Evolutionary conservation across 768 basidiomycete genomes (phyloP).

Genomic region (Phylloporus arenicola): DNA sequence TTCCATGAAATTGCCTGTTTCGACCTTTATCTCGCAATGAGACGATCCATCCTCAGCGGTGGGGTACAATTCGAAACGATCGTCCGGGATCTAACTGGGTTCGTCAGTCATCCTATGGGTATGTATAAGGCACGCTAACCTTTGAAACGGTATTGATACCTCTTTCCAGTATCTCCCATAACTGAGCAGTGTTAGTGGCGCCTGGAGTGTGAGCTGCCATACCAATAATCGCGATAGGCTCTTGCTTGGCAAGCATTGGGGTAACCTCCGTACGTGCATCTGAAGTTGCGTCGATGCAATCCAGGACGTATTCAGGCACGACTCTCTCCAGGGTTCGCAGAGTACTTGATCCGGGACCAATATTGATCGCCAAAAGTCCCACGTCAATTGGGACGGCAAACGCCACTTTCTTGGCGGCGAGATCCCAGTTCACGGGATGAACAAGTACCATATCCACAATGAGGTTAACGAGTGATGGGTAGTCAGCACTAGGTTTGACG

Average conservation of each 20-base stretch:
- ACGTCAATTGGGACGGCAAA: constrained; percentile 8
- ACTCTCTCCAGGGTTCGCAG: constrained; percentile 36
- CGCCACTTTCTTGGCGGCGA: constrained; percentile 31
- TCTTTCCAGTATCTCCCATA: constrained; percentile 57
- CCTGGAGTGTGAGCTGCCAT: constrained; percentile 59
- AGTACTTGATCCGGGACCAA: constrained; percentile 44
- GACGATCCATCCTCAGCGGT: constrained; percentile 16
- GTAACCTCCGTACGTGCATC: constrained; percentile 4
- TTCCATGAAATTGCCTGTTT: constrained; percentile 60
- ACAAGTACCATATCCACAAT: constrained; percentile 40
- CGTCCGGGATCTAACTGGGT: constrained; percentile 48
- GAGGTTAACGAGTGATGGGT: constrained; percentile 33
- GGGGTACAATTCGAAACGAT: constrained; percentile 50
- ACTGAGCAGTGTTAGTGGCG: constrained; percentile 38
- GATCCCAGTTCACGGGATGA: constrained; percentile 51
- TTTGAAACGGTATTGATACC: constrained; percentile 53
- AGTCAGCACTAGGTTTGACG: constrained; percentile 19
- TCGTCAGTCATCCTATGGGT: not conserved
- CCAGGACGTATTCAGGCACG: constrained; percentile 20
- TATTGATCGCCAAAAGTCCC: constrained; percentile 38
- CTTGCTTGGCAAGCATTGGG: constrained; percentile 26
- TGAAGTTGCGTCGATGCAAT: constrained; percentile 13
- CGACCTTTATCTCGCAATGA: constrained; percentile 44
- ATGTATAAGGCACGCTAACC: constrained; percentile 33
- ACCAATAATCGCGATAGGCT: constrained; percentile 65